Evolutionary conservation across 352 stramenopile species (phyloP).

Genomic region (Globisporangium iwayamae): DNA sequence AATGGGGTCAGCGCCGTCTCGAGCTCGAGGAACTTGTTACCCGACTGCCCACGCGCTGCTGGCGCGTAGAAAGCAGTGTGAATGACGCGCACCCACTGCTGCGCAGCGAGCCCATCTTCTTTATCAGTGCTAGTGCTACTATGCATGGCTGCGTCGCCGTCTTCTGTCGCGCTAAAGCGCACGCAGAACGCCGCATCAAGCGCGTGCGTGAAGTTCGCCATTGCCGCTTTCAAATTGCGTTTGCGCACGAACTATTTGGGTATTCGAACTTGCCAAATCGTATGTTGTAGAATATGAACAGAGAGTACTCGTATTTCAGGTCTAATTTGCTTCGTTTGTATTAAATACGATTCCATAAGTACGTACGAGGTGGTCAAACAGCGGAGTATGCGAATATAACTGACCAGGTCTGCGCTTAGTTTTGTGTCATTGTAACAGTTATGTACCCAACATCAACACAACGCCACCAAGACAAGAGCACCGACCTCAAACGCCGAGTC

Average conservation of each 20-base stretch:
- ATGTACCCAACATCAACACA: conserved; percentile 4
- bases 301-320: background rate
- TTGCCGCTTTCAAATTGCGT: background rate
- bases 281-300: background rate
- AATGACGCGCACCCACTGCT: conserved; percentile 21
- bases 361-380: background rate
- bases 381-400: background rate
- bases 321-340: background rate
- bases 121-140: background rate
- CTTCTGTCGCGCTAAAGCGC: background rate
- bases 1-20: conserved; percentile 30
- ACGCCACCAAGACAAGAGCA: background rate
- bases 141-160: background rate
- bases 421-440: background rate
- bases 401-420: background rate
- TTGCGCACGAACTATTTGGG: background rate
- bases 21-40: conserved; percentile 57
- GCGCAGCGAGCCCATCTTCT: conserved; percentile 3
- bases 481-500: background rate
- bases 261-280: background rate
- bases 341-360: background rate
- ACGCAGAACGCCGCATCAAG: conserved; percentile 6
- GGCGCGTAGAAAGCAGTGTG: conserved; percentile 34
- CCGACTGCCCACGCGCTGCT: conserved; percentile 9
- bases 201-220: conserved; percentile 5